Base-by-base conservation (phyloP, 2,329 filamentous ascomycete species). In the Sarocladiaceae sp. region DNA sequence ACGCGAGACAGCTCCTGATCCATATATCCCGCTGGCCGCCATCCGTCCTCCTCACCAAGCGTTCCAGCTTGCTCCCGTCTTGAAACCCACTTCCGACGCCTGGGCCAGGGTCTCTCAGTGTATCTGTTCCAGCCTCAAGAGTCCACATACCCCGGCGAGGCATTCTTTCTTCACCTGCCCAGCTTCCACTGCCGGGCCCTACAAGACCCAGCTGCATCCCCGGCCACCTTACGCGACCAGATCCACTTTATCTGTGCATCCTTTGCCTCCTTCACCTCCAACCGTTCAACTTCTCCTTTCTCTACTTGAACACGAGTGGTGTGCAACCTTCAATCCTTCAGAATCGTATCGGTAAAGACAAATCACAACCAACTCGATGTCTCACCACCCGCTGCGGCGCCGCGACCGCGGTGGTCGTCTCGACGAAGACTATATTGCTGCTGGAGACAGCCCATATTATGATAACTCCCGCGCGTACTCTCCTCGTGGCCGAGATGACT, bases 391-490 rank as follows among this genome's bases (percentile, higher is more conserved):
- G 23, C 53, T 58, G 15, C 55, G 58, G 20, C 62, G 59, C 15
- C 61, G 62, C 15, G 57, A 56, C 28, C 57, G 58, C 48, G 53
- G 55, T 18, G 53, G 58, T 51, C 63, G 57, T 36, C 55, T 54
- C 39, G 60, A 64, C 40, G 62, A 65, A 17, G 59, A 63, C 33
- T 59, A 59, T 26, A 49, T 59, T 20, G 31, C 17, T 11, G 52
- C 26, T 47, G 50, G 52, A 13, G 50, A 51, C 48, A 55, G 57
- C 39, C 51, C 56, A 7, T 36, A 37, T 17, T 62, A 61, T 40
- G 57, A 57, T 6, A 54, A 53, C 58, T n/a, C 56, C 55, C 22
- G 51, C 20, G 15, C 15, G 29, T 10, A 20, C 25, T 54, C 58
- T 18, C 58, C 58, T 17, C 61, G 60, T 20, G 58, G 59, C 25